Evolutionary conservation across 495 filamentous ascomycete genomes (phyloP).

Genomic region (Aspergillus biplanus): DNA sequence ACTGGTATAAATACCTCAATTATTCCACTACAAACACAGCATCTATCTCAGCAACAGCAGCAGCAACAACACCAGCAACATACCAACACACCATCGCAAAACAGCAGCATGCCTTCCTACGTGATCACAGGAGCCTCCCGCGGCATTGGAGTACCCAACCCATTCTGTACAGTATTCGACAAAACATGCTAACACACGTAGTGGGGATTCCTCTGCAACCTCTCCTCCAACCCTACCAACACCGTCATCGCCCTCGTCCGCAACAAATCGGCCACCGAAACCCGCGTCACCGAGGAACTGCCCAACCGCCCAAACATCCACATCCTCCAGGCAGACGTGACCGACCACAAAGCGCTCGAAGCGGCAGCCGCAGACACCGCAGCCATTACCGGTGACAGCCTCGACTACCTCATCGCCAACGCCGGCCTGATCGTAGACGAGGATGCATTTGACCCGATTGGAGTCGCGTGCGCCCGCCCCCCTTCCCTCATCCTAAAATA

Average conservation of each 20-base stretch:
- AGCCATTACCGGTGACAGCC: conserved; percentile 13
- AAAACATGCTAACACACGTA: conserved; percentile 1
- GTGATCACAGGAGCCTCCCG: conserved; percentile 14
- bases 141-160: conserved; percentile 13
- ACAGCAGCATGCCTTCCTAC: conserved; percentile 18
- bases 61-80: background rate
- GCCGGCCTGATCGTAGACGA: background rate
- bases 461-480: conserved; percentile 8
- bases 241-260: conserved; percentile 17
- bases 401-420: conserved; percentile 20
- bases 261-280: conserved; percentile 15
- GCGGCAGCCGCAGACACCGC: conserved; percentile 11
- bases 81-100: background rate
- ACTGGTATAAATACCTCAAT: conserved; percentile 8
- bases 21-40: background rate
- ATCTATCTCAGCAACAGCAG: background rate
- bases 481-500: conserved; percentile 6
- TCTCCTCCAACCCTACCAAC: conserved; percentile 9
- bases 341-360: conserved; percentile 10
- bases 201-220: conserved; percentile 10
- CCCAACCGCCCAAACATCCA: conserved; percentile 13
- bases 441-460: conserved; percentile 8
- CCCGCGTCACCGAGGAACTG: conserved; percentile 6
- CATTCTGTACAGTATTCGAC: background rate
- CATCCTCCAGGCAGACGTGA: conserved; percentile 10